Evolutionary conservation across 169 alveolate species (phyloP).

Genomic region (Plasmodium vivax): DNA sequence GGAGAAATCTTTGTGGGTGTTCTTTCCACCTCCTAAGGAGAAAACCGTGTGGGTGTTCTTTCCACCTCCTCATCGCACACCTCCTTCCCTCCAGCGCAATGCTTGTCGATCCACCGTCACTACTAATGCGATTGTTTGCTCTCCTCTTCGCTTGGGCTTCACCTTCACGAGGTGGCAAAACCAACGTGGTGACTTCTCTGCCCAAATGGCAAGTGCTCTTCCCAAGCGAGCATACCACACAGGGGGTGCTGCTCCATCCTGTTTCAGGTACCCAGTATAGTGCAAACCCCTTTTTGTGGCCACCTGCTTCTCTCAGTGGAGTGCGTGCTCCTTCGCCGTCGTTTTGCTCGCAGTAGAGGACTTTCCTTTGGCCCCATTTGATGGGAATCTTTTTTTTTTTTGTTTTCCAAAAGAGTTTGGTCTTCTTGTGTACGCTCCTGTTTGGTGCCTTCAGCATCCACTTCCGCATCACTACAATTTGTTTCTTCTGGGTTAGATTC

Average conservation of each 20-base stretch:
- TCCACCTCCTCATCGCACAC: neutral
- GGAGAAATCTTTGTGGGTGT: too few species aligned
- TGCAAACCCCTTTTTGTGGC: neutral
- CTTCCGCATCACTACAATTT: neutral
- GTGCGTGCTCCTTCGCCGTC: neutral
- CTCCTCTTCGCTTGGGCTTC: neutral
- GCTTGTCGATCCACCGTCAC: neutral
- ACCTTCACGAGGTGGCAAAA: neutral
- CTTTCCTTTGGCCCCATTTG: neutral
- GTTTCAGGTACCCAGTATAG: neutral
- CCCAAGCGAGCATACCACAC: neutral
- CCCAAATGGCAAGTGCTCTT: neutral
- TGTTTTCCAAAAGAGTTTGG: neutral
- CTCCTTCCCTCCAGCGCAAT: neutral
- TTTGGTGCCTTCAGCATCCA: neutral
- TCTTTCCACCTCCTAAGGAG: neutral
- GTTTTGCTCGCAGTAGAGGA: neutral
- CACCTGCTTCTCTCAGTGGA: neutral
- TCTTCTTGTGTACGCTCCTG: neutral
- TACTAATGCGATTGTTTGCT: neutral
- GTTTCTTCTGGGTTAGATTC: neutral
- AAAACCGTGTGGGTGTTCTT: neutral
- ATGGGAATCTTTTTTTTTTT: neutral
- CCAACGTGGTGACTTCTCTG: neutral
- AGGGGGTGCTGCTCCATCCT: neutral